A percentile compares a stretch with the other conserved stretches of the same genome.
Conservation (phyloP, 352 stramenopile species). For the Globisporangium paddicum region DNA sequence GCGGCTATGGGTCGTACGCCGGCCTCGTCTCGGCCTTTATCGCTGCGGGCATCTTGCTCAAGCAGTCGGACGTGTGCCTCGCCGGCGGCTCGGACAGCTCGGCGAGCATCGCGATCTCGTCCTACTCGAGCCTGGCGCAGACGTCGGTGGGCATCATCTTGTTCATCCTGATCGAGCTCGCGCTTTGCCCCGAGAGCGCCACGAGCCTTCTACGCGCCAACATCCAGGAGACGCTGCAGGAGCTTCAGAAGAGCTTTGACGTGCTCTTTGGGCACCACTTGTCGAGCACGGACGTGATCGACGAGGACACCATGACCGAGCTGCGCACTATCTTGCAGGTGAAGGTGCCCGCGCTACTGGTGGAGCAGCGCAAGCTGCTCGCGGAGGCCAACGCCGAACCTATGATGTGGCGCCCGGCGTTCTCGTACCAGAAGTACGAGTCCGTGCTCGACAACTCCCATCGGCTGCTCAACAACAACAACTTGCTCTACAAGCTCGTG, state of each 20-base stretch:
- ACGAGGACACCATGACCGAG: slow-evolving; percentile 44
- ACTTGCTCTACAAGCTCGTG: slow-evolving; percentile 74
- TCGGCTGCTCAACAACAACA: slow-evolving; percentile 79
- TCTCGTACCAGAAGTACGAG: slow-evolving; percentile 77
- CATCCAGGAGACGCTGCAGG: slow-evolving; percentile 66
- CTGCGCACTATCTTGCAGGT: slow-evolving; percentile 57
- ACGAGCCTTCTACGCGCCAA: slow-evolving; percentile 59
- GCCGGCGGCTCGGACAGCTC: slow-evolving; percentile 32
- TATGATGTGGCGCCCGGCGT: slow-evolving; percentile 58
- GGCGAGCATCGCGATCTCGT: slow-evolving; percentile 52
- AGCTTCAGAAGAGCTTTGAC: slow-evolving; percentile 60
- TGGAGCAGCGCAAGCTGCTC: slow-evolving; percentile 55
- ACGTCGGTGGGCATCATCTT: slow-evolving; percentile 76
- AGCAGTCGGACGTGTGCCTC: slow-evolving; percentile 55
- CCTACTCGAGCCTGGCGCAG: slow-evolving; percentile 74
- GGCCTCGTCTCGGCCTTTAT: slow-evolving; percentile 76
- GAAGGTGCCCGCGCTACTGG: slow-evolving; percentile 48
- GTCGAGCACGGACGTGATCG: slow-evolving; percentile 42
- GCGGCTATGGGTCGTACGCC: slow-evolving; percentile 64
- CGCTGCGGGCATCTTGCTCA: slow-evolving; percentile 51
- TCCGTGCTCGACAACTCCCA: slow-evolving; percentile 51
- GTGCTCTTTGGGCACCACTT: slow-evolving; percentile 72
- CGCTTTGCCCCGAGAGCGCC: slow-evolving; percentile 65
- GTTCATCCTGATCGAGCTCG: slow-evolving; percentile 70
- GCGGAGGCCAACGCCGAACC: slow-evolving; percentile 60